A percentile compares a stretch with the other conserved stretches of the same genome.
Conservation (phyloP, 1,284 basidiomycete species). For the Malassezia brasiliensis region DNA sequence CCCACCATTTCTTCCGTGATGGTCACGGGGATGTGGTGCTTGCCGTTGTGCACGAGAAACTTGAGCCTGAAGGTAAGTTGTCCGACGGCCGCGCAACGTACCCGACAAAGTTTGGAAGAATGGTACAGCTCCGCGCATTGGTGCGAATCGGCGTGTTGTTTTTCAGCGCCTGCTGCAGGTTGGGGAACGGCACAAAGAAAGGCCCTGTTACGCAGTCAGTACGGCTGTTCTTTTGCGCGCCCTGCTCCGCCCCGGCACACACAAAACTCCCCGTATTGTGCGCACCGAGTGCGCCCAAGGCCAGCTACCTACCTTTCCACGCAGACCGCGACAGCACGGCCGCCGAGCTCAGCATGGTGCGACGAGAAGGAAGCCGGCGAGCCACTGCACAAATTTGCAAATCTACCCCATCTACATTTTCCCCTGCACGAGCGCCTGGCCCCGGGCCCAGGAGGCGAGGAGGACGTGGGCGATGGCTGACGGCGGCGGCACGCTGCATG, state of each 20-base stretch:
- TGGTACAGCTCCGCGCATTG: constrained; percentile 77
- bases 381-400: background rate
- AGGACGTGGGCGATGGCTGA: constrained; percentile 11
- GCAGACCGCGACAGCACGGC: constrained; percentile 18
- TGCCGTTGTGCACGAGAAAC: constrained; percentile 90
- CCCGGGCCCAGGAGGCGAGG: constrained; percentile 1
- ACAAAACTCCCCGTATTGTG: no score
- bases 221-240: no score
- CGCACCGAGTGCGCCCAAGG: no score
- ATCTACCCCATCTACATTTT: constrained; percentile 4
- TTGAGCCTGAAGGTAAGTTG: constrained; percentile 52
- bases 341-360: constrained; percentile 11
- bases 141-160: constrained; percentile 81
- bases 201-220: constrained; percentile 55
- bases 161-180: constrained; percentile 69
- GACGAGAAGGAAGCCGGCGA: background rate
- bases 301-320: constrained; percentile 20
- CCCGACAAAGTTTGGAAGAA: constrained; percentile 59
- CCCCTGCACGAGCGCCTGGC: background rate
- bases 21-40: constrained; percentile 72
- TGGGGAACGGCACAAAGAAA: constrained; percentile 88
- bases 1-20: constrained; percentile 97
- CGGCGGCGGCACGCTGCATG: constrained; percentile 8
- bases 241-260: no score
- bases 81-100: constrained; percentile 13